phyloP scores from a whole-genome alignment of 2,329 filamentous ascomycete species.

The Thielaviopsis euricoi region DNA sequence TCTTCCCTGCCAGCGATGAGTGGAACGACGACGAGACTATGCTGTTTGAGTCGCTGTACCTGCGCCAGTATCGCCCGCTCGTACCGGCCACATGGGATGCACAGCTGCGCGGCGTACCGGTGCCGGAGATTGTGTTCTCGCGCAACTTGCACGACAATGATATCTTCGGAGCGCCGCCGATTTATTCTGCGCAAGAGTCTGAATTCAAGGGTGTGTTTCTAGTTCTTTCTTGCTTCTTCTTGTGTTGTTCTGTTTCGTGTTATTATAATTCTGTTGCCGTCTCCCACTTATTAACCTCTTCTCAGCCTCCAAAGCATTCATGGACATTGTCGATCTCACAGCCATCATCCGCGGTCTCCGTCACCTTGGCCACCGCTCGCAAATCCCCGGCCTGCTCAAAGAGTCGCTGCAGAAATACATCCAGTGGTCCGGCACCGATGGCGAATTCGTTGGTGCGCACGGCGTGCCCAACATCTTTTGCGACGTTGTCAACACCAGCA shows the following conservation, averaged over 20 bases:
- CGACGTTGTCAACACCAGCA: conserved; percentile 20
- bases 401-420: conserved; percentile 21
- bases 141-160: conserved; percentile 13
- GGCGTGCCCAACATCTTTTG: conserved; percentile 24
- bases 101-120: conserved; percentile 18
- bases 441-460: conserved; percentile 20
- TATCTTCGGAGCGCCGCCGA: conserved; percentile 19
- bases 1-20: conserved; percentile 26
- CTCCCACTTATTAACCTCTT: background rate
- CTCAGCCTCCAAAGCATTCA: conserved; percentile 24
- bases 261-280: too few species aligned
- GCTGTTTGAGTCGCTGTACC: conserved; percentile 26
- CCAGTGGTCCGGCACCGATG: conserved; percentile 27
- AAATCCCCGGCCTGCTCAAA: conserved; percentile 20
- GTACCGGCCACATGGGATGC: conserved; percentile 23
- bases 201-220: conserved; percentile 22
- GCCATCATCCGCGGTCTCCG: conserved; percentile 19
- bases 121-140: conserved; percentile 22
- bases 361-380: conserved; percentile 21
- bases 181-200: conserved; percentile 22
- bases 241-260: too few species aligned
- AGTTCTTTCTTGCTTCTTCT: background rate
- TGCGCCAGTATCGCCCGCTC: conserved; percentile 25
- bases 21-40: conserved; percentile 35
- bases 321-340: conserved; percentile 25